These are phyloP conservation scores for Bertia moriformis DNA, from an alignment of 2,329 filamentous ascomycete species.

Conservation along the genomic window DNA sequence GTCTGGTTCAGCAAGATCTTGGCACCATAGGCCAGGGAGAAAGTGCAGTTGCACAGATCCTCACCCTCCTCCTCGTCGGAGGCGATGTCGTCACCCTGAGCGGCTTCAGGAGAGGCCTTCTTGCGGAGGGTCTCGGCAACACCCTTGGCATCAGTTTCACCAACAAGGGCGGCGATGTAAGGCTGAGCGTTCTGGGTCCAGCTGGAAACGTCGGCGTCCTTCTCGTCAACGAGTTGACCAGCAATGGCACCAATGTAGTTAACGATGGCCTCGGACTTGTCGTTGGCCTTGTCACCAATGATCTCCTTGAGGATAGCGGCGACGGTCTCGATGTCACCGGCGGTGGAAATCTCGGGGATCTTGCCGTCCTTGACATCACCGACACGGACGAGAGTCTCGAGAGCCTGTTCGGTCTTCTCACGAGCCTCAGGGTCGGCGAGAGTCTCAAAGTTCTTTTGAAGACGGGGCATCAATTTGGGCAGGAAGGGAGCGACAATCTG, in stretches of 20 bases:
- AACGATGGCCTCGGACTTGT: constrained; percentile 64
- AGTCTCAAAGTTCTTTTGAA: constrained; percentile 93
- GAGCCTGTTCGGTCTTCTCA: constrained; percentile 97
- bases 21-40: constrained; percentile 98
- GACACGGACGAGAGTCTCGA: constrained; percentile 85
- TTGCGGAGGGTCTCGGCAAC: constrained; percentile 74
- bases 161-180: constrained; percentile 70
- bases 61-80: constrained; percentile 85
- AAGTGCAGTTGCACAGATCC: constrained; percentile 99
- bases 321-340: constrained; percentile 70
- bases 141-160: constrained; percentile 61
- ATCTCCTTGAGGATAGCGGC: constrained; percentile 60
- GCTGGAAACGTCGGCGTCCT: constrained; percentile 60
- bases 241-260: constrained; percentile 79
- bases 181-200: constrained; percentile 75
- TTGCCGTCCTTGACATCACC: constrained; percentile 87
- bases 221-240: constrained; percentile 94
- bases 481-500: constrained; percentile 98
- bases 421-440: constrained; percentile 94
- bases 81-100: constrained; percentile 55
- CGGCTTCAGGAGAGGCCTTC: constrained; percentile 62
- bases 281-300: constrained; percentile 28
- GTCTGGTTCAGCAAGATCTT: constrained; percentile 99
- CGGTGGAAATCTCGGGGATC: constrained; percentile 81
- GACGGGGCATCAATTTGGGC: constrained; percentile 96